Percentiles rank a stretch among this genome's conserved stretches.
These are phyloP conservation scores for Sicyos baderoa DNA, from an alignment of 306 rosid species.

Conservation along the genomic window DNA sequence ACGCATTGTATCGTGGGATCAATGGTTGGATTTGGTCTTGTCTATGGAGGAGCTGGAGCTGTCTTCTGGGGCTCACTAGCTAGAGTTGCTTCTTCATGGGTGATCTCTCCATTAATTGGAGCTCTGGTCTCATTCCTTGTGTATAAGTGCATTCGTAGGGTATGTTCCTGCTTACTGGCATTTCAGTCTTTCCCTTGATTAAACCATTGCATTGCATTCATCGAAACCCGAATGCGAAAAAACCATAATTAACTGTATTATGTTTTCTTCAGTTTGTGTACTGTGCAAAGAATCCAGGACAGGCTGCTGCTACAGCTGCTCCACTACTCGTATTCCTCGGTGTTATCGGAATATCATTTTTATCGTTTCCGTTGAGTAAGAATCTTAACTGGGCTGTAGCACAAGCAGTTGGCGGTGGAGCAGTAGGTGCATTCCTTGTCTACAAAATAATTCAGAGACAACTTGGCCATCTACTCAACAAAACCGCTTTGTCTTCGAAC, in stretches of 20 bases:
- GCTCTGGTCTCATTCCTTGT: constrained; percentile 85
- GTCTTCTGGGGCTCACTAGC: constrained; percentile 97
- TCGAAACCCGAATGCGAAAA: neutral
- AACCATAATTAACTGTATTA: neutral
- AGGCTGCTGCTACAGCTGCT: constrained; percentile 94
- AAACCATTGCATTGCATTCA: constrained; percentile 3
- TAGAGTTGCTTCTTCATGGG: constrained; percentile 84
- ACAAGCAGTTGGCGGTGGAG: constrained; percentile 67
- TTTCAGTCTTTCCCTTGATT: neutral
- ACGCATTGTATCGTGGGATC: constrained; percentile 99
- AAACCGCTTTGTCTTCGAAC: constrained; percentile 31
- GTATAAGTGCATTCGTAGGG: constrained; percentile 91
- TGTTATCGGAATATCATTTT: constrained; percentile 62
- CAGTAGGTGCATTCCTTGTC: constrained; percentile 57
- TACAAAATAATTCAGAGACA: constrained; percentile 61
- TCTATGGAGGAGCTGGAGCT: constrained; percentile 79
- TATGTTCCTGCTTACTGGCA: constrained; percentile 26
- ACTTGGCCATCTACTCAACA: constrained; percentile 76
- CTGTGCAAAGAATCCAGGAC: constrained; percentile 91
- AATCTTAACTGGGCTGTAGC: constrained; percentile 40
- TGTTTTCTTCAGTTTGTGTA: constrained; percentile 61
- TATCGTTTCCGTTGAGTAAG: constrained; percentile 72
- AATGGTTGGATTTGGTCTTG: constrained; percentile 93
- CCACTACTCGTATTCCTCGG: constrained; percentile 79
- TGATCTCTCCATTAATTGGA: constrained; percentile 82